Percentiles rank a stretch among this genome's conserved stretches.
Evolutionary conservation across 2,329 filamentous ascomycete genomes (phyloP).

Genomic region (Xylaria sp.): DNA sequence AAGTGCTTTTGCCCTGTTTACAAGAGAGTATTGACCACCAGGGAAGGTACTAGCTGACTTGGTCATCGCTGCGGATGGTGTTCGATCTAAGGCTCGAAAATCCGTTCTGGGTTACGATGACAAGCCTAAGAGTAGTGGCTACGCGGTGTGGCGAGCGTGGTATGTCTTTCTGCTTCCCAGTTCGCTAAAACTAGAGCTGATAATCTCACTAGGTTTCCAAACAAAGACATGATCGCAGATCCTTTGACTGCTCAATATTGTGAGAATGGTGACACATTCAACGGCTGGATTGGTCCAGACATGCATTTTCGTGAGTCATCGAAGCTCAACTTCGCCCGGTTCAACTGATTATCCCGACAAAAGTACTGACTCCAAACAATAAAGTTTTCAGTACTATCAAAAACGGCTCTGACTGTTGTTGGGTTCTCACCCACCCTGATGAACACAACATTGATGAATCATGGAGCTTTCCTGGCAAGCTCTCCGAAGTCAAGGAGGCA

Average conservation of each 20-base stretch:
- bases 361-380: background rate
- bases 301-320: slow-evolving; percentile 57
- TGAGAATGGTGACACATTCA: slow-evolving; percentile 66
- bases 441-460: slow-evolving; percentile 65
- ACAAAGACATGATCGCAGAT: slow-evolving; percentile 62
- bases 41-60: slow-evolving; percentile 57
- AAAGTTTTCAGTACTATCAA: slow-evolving; percentile 65
- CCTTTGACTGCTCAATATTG: slow-evolving; percentile 64
- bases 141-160: slow-evolving; percentile 65
- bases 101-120: slow-evolving; percentile 62
- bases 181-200: background rate
- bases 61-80: slow-evolving; percentile 65
- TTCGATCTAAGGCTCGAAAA: slow-evolving; percentile 62
- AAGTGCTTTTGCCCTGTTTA: background rate
- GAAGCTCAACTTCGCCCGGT: background rate
- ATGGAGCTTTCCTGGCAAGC: slow-evolving; percentile 63
- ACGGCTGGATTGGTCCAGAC: slow-evolving; percentile 67
- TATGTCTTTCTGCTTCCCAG: slow-evolving; percentile 41
- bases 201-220: slow-evolving; percentile 53
- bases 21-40: slow-evolving; percentile 4
- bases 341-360: too few relatives aligned
- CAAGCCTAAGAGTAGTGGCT: slow-evolving; percentile 62
- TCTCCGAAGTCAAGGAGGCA: slow-evolving; percentile 62
- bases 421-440: slow-evolving; percentile 67
- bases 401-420: slow-evolving; percentile 64